These are phyloP conservation scores for Stephanocyclus meneghinianus DNA, from an alignment of 352 stramenopile species.

Conservation along the genomic window DNA sequence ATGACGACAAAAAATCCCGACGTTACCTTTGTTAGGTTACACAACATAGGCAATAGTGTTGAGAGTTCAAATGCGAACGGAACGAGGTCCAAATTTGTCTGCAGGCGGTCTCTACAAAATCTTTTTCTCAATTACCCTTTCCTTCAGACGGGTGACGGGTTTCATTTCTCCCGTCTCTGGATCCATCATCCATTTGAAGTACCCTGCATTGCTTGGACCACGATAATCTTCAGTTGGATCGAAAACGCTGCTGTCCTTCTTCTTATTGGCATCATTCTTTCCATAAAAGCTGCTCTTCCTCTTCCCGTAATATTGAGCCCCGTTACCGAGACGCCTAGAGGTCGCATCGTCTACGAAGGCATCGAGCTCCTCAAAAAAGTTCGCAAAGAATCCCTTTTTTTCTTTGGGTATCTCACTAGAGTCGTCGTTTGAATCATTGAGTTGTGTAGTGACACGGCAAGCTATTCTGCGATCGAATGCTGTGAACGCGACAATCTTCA, in stretches of 20 bases:
- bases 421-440: constrained; percentile 2
- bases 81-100: neutral
- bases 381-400: constrained; percentile 53
- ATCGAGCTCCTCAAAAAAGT: constrained; percentile 82
- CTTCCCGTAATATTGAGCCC: constrained; percentile 79
- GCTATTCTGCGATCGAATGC: neutral
- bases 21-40: too few relatives aligned
- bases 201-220: constrained; percentile 63
- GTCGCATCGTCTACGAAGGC: constrained; percentile 82
- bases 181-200: constrained; percentile 80
- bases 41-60: too few relatives aligned
- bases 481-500: neutral
- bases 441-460: too few relatives aligned
- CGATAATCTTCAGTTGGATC: constrained; percentile 65
- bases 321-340: constrained; percentile 67
- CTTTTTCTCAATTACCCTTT: constrained; percentile 69
- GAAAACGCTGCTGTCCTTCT: constrained; percentile 46
- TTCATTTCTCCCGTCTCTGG: constrained; percentile 62
- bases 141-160: constrained; percentile 69
- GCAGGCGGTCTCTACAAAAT: neutral
- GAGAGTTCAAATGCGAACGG: neutral
- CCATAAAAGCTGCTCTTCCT: constrained; percentile 81
- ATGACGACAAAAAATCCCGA: too few relatives aligned
- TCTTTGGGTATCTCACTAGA: constrained; percentile 18
- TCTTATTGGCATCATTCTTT: constrained; percentile 66